Conservation (phyloP, 2,329 filamentous ascomycete genomes). For the Phyllosticta ampelicida region DNA sequence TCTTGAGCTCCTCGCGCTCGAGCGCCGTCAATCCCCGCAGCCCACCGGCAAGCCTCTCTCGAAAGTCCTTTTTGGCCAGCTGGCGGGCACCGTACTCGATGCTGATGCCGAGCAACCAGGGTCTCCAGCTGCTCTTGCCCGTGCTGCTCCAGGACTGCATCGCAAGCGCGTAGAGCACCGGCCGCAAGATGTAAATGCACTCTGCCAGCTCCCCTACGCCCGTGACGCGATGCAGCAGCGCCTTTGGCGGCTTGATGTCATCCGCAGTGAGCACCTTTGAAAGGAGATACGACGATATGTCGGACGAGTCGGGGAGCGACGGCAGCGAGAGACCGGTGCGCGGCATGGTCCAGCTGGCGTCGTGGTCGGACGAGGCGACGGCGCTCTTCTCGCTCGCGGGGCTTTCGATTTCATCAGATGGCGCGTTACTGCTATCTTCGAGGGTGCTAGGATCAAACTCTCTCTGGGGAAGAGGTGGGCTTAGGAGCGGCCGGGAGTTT, state of each 20-base stretch:
- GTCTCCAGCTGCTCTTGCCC: conserved; percentile 73
- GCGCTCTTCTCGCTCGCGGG: conserved; percentile 27
- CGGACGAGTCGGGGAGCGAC: conserved; percentile 65
- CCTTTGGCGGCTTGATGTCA: conserved; percentile 86
- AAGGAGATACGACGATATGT: conserved; percentile 79
- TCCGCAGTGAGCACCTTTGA: conserved; percentile 88
- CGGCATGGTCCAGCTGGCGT: conserved; percentile 74
- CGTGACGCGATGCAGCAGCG: conserved; percentile 64
- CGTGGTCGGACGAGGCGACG: conserved; percentile 17
- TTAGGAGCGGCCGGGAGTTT: conserved; percentile 69
- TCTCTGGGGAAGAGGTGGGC: conserved; percentile 74
- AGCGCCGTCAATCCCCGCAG: conserved; percentile 69
- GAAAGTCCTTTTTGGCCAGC: conserved; percentile 57
- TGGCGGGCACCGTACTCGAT: conserved; percentile 87
- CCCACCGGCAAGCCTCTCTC: conserved; percentile 54
- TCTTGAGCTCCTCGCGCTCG: conserved; percentile 81
- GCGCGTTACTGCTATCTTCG: conserved; percentile 36
- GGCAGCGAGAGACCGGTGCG: conserved; percentile 80
- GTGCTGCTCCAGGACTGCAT: conserved; percentile 58
- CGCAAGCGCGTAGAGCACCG: conserved; percentile 74
- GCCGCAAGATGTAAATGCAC: conserved; percentile 81
- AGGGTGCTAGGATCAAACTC: conserved; percentile 59
- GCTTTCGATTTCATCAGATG: conserved; percentile 36
- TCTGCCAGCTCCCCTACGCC: conserved; percentile 77
- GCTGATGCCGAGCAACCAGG: conserved; percentile 77